phyloP scores from a whole-genome alignment of 1,139 yeast genomes.

The Candida sp. region DNA sequence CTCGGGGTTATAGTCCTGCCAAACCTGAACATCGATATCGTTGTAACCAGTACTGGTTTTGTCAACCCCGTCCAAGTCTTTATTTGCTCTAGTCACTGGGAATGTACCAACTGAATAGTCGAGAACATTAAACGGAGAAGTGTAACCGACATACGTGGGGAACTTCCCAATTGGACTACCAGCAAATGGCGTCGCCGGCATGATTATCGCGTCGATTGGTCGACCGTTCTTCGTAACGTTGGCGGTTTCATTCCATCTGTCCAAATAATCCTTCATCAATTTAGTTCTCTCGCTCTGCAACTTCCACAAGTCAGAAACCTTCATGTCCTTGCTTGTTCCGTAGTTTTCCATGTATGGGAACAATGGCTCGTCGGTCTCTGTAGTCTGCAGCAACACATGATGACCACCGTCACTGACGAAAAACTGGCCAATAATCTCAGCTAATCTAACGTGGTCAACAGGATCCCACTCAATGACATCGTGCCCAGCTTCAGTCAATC shows the following conservation, averaged over 20 bases:
- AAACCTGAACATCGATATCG: constrained; percentile 21
- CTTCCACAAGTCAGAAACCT: constrained; percentile 48
- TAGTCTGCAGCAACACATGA: constrained; percentile 29
- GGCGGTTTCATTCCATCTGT: constrained; percentile 40
- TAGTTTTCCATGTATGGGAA: constrained; percentile 39
- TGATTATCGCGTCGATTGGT: constrained; percentile 52
- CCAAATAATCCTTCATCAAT: constrained; percentile 36
- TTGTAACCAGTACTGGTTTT: constrained; percentile 18
- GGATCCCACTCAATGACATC: constrained; percentile 51
- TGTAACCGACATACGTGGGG: constrained; percentile 46
- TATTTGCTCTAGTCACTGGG: constrained; percentile 59
- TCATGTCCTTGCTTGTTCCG: constrained; percentile 30
- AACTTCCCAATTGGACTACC: constrained; percentile 47
- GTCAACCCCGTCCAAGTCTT: constrained; percentile 36
- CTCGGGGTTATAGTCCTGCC: constrained; percentile 54
- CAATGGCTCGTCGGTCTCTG: constrained; percentile 52
- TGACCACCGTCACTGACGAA: constrained; percentile 53
- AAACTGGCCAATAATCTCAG: constrained; percentile 39
- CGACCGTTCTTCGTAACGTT: constrained; percentile 37
- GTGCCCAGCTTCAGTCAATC: constrained; percentile 34
- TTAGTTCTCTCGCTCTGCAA: constrained; percentile 36
- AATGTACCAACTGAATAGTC: constrained; percentile 63
- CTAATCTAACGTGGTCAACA: constrained; percentile 36
- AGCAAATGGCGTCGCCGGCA: constrained; percentile 51
- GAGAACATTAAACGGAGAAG: constrained; percentile 60